Evolutionary conservation across 805 yeast species (phyloP).

Genomic region (Deakozyma indianensis): DNA sequence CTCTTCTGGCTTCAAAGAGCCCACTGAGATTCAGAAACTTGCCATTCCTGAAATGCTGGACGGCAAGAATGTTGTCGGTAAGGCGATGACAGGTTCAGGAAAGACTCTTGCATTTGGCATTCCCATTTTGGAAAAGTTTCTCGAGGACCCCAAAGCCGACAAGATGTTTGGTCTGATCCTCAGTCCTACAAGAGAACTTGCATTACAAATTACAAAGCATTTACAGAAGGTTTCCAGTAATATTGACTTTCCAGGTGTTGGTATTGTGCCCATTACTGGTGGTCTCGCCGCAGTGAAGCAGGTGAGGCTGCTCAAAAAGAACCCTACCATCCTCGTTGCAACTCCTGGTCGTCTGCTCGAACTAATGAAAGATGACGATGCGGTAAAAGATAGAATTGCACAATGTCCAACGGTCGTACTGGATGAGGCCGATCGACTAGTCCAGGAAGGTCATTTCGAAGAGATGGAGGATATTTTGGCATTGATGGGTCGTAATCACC

Average conservation of each 20-base stretch:
- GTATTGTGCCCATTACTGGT: slow-evolving; percentile 76
- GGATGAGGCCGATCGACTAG: slow-evolving; percentile 91
- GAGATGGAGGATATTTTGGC: slow-evolving; percentile 76
- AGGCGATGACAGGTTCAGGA: slow-evolving; percentile 97
- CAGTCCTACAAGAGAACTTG: slow-evolving; percentile 94
- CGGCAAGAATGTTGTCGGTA: slow-evolving; percentile 80
- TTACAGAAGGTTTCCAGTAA: slow-evolving; percentile 32
- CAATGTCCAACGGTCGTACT: slow-evolving; percentile 43
- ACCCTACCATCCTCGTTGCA: slow-evolving; percentile 74
- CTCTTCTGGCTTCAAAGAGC: slow-evolving; percentile 42
- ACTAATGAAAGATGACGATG: slow-evolving; percentile 32
- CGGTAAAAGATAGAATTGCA: slow-evolving; percentile 26
- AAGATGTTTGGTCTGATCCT: slow-evolving; percentile 59
- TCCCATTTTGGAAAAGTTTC: slow-evolving; percentile 54
- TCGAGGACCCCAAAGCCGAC: slow-evolving; percentile 11
- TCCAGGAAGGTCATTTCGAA: slow-evolving; percentile 93
- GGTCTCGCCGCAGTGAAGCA: slow-evolving; percentile 92
- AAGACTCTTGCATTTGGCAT: slow-evolving; percentile 92
- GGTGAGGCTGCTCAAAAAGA: slow-evolving; percentile 52
- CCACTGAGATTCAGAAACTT: slow-evolving; percentile 72
- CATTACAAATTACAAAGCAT: slow-evolving; percentile 84
- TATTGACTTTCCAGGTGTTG: slow-evolving; percentile 30
- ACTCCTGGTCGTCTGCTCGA: slow-evolving; percentile 93
- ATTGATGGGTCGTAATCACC: slow-evolving; percentile 46
- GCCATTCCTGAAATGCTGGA: slow-evolving; percentile 61